Conservation (phyloP, 2,329 filamentous ascomycete genomes). For the Alternaria gansuensis region DNA sequence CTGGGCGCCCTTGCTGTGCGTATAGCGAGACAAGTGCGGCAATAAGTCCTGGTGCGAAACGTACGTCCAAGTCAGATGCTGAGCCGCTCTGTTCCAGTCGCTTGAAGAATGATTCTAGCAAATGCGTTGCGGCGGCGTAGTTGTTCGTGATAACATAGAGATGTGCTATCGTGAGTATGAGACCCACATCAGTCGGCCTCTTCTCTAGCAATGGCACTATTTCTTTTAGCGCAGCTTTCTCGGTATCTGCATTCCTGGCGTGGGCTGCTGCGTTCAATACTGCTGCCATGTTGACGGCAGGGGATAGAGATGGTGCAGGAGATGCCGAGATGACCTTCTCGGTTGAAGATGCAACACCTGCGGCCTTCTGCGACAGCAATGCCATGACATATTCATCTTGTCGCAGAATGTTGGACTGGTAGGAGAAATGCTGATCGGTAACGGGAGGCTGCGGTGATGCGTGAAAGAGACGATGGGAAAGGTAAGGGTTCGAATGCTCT, state of each 20-base stretch:
- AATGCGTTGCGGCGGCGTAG: conserved; percentile 74
- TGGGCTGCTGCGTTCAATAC: conserved; percentile 79
- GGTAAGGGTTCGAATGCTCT: conserved; percentile 69
- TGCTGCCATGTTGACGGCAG: conserved; percentile 65
- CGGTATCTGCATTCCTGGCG: conserved; percentile 66
- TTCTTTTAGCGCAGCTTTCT: conserved; percentile 73
- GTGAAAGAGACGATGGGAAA: conserved; percentile 69
- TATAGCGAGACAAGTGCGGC: conserved; percentile 83
- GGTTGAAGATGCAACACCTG: conserved; percentile 68
- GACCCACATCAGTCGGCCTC: conserved; percentile 79
- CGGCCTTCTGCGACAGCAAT: conserved; percentile 72
- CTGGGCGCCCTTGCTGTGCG: conserved; percentile 75
- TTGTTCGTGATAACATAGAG: conserved; percentile 79
- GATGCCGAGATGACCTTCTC: conserved; percentile 59
- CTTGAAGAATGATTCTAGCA: conserved; percentile 78
- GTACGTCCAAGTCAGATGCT: conserved; percentile 69
- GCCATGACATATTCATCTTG: conserved; percentile 72
- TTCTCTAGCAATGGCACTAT: conserved; percentile 75
- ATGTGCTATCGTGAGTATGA: conserved; percentile 81
- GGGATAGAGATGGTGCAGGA: conserved; percentile 57
- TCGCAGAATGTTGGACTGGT: conserved; percentile 69
- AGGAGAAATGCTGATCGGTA: conserved; percentile 74
- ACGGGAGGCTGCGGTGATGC: conserved; percentile 62
- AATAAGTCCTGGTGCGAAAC: conserved; percentile 85
- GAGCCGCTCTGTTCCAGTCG: conserved; percentile 71